Conservation (phyloP, 2,329 filamentous ascomycete genomes). For the Colletotrichum sp. region DNA sequence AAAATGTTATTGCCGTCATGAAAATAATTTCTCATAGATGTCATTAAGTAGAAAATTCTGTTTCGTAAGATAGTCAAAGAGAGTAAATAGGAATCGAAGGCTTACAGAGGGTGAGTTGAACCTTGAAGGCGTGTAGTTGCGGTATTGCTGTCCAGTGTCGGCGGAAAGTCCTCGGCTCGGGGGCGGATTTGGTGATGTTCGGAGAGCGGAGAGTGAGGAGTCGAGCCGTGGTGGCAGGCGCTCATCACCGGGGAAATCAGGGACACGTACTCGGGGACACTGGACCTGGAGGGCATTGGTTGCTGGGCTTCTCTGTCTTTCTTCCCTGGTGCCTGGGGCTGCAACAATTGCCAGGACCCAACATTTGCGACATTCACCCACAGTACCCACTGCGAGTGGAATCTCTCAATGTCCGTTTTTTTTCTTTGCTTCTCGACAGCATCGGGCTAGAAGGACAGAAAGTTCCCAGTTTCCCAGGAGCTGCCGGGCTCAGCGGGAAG, state of each 20-base stretch:
- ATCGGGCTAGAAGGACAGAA: not conserved
- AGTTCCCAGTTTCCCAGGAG: slow-evolving; percentile 7
- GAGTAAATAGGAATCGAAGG: not conserved
- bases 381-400: slow-evolving; percentile 10
- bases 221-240: not conserved
- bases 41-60: not conserved
- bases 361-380: slow-evolving; percentile 5
- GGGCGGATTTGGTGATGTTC: slow-evolving; percentile 1
- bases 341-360: slow-evolving; percentile 1
- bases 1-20: not conserved
- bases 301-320: not conserved
- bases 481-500: not conserved
- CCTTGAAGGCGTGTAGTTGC: not conserved
- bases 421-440: not conserved
- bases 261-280: not conserved
- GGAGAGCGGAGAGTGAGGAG: not conserved
- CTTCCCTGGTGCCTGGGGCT: not conserved
- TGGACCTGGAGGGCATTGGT: not conserved
- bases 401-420: not conserved
- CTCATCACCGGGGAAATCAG: not conserved
- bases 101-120: not conserved
- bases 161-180: slow-evolving; percentile 1
- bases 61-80: not conserved
- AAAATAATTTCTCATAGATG: not conserved
- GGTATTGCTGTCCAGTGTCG: not conserved